Evolutionary conservation across 176 grass and related monocot genomes (phyloP), one percentile per base, ranked within the genome.

Genomic region (Pharus latifolius): DNA sequence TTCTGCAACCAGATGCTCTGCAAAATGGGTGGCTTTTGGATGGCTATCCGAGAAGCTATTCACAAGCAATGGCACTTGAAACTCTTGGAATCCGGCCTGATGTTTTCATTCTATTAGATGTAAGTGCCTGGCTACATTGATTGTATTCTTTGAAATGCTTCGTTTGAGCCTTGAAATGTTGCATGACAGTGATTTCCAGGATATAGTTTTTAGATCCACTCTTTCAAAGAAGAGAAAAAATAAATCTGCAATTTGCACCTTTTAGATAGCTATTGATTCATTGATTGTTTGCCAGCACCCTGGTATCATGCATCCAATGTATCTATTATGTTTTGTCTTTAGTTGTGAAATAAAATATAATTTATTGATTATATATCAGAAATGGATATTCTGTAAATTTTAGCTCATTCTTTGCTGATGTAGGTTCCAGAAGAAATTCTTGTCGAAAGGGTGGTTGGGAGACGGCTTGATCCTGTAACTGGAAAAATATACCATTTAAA

Each of bases 401-500:
- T 70, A 20, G 49, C 32, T 58, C 49, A 60, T 65, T 31, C 7
- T 41, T 80, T 20, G 15, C 18, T 8, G 18, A 18, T 80, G 5
- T 69, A 99, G 95, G 95, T 99, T 78, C 84, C 81, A 6, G 84
- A 94, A 69, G 87, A 91, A 66, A 69, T 75, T 56, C 81, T 99
- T 70, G 82, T 99, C 64, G 95, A 99, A 78, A 88, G 90, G 72
- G 95, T 99, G 46, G 87, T 99, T 51, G 95, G 95, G 26, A 91
- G 95, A 81, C 81, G 87, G 17, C 70, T 80, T 44, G 95, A 99
- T 81, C 95, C 95, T 75, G 78, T 77, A 51, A 94, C 95, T 42
- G 95, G 95, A 24, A 99, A 87, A 77, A 99, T 99, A 73, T 99
- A 99, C 65, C 95, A 99, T 83, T 72, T 99, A 33, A 94, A 80